Evolutionary conservation across 306 rosid genomes (phyloP), one percentile per base, ranked within the genome.

Genomic region (Mimosa bimucronata): DNA sequence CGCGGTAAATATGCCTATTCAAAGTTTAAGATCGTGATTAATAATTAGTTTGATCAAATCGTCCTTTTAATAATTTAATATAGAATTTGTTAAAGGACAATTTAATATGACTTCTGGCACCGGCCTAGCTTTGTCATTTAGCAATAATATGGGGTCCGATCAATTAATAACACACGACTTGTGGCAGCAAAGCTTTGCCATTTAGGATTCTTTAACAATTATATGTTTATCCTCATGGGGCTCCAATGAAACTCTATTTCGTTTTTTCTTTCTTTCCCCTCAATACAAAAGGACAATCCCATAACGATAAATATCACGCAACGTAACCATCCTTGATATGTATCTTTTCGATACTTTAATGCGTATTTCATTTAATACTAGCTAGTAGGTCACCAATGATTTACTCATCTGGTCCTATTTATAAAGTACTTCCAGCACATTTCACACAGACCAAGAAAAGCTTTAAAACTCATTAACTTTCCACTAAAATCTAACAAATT

Each of bases 1-100:
- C 73, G 0, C 12, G 86, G 86, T 55, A 82, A 60, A 79, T 76
- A 82, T 0, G 53, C 86, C 88, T 85, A 31, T 10, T 28, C 5
- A 31, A 15, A 23, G n/a, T 53, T 53, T 7, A 19, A 18, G n/a
- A 31, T 26, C 9, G 29, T n/a, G n/a, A n/a, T n/a, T n/a, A n/a
- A n/a, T n/a, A 9, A 29, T 29, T 14, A 62, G 21, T 23, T 28
- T 60, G 25, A 23, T n/a, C n/a, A n/a, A n/a, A n/a, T n/a, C n/a
- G n/a, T n/a, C n/a, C n/a, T n/a, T n/a, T n/a, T n/a, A n/a, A n/a
- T n/a, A n/a, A n/a, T n/a, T n/a, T n/a, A n/a, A n/a, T n/a, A n/a
- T n/a, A n/a, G n/a, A n/a, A n/a, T n/a, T n/a, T n/a, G n/a, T n/a
- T n/a, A n/a, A n/a, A n/a, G n/a, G n/a, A n/a, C n/a, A n/a, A n/a